These are phyloP conservation scores for Amoebophrya sp. DNA, from an alignment of 169 alveolate species.

Conservation along the genomic window DNA sequence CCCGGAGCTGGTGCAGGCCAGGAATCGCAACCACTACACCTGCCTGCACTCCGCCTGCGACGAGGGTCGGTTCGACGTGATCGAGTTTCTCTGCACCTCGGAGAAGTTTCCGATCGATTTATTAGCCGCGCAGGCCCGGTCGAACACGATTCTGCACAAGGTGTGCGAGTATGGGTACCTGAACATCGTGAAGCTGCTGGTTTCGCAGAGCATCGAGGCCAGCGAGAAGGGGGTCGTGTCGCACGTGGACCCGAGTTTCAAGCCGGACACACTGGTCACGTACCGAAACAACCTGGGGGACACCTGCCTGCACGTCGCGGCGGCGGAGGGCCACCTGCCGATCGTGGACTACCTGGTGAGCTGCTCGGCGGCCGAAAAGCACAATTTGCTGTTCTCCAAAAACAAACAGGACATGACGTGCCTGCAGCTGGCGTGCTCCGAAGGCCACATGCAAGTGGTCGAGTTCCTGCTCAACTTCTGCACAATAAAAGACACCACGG, in stretches of 20 bases:
- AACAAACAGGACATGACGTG: conserved; percentile 1
- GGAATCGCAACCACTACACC: not conserved
- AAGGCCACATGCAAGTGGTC: not conserved
- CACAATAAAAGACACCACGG: not conserved
- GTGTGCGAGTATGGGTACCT: not conserved
- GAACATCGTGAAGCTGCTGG: not conserved
- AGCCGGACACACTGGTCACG: not conserved
- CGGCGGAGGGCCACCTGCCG: not conserved
- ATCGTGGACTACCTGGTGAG: not conserved
- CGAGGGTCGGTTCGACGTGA: not conserved
- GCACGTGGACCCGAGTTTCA: not conserved
- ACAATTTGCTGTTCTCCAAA: not conserved
- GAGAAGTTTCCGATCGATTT: not conserved
- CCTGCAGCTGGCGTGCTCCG: not conserved
- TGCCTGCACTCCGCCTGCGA: conserved; percentile 5
- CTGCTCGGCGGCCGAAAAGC: not conserved
- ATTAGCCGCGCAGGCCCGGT: not conserved
- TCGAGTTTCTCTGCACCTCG: not conserved
- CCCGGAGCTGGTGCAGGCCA: not conserved
- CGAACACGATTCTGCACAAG: not conserved
- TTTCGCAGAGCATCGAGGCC: not conserved
- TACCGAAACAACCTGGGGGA: not conserved
- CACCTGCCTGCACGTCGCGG: not conserved
- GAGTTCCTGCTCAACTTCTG: not conserved
- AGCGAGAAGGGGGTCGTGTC: not conserved